Conservation (phyloP, 1,284 basidiomycete genomes). For the Ustilago hordei region DNA sequence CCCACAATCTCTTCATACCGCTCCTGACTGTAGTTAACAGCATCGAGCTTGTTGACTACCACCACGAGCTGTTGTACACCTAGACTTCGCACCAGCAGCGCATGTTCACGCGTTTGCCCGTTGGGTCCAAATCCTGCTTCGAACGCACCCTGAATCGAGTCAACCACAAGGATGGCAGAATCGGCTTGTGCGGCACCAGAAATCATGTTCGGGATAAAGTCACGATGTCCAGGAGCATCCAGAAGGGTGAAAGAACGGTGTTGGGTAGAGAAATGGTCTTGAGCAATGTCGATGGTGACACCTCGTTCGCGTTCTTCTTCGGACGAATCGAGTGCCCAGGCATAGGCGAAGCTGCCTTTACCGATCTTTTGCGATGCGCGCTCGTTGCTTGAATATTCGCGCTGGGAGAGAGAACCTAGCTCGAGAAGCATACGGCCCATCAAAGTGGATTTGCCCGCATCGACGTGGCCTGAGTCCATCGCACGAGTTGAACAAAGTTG, state of each 20-base stretch:
- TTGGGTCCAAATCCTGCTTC: conserved; percentile 93
- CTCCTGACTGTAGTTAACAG: conserved; percentile 76
- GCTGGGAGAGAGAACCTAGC: conserved; percentile 86
- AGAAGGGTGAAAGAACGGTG: conserved; percentile 88
- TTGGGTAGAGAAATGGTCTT: conserved; percentile 82
- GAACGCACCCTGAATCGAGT: conserved; percentile 89
- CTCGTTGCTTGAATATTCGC: conserved; percentile 85
- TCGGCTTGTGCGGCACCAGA: conserved; percentile 97
- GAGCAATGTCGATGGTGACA: conserved; percentile 96
- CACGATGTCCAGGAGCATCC: conserved; percentile 95
- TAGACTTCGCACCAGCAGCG: conserved; percentile 89
- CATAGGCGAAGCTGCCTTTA: conserved; percentile 95
- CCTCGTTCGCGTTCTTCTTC: conserved; percentile 92
- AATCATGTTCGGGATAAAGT: conserved; percentile 99
- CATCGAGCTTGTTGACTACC: conserved; percentile 93
- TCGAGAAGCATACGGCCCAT: conserved; percentile 96
- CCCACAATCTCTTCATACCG: conserved; percentile 88
- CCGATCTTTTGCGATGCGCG: conserved; percentile 89
- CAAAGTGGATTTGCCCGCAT: conserved; percentile 97
- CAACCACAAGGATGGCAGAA: conserved; percentile 93
- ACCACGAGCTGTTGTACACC: conserved; percentile 94
- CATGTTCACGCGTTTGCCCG: conserved; percentile 96
- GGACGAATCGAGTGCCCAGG: conserved; percentile 95
- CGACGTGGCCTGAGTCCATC: conserved; percentile 83
- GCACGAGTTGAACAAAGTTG: background rate